phyloP scores from a whole-genome alignment of 108 stramenopile genomes.

The Aurantiochytrium sp. region DNA sequence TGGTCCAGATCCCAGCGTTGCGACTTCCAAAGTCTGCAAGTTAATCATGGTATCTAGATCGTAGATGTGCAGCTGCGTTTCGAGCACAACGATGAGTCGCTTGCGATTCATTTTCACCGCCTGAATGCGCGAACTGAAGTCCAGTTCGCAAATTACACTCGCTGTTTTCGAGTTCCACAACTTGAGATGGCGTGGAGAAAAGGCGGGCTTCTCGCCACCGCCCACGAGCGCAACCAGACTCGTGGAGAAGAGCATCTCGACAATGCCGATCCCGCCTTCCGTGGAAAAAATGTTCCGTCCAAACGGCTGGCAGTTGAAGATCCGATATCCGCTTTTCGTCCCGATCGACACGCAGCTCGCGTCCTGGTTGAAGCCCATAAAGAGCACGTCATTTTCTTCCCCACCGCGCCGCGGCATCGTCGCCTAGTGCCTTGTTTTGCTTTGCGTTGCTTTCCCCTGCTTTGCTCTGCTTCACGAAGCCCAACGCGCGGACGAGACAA shows the following conservation, averaged over 20 bases:
- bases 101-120: slow-evolving; percentile 44
- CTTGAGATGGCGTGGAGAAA: slow-evolving; percentile 40
- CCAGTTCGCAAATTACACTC: slow-evolving; percentile 41
- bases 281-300: not conserved
- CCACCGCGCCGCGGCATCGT: not conserved
- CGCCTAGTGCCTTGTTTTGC: not conserved
- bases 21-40: slow-evolving; percentile 38
- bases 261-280: slow-evolving; percentile 41
- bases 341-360: slow-evolving; percentile 21
- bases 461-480: not conserved
- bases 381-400: not conserved
- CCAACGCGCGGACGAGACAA: not conserved
- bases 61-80: slow-evolving; percentile 39
- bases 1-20: slow-evolving; percentile 21
- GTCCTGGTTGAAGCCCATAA: slow-evolving; percentile 15
- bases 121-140: slow-evolving; percentile 36
- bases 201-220: slow-evolving; percentile 37
- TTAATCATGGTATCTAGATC: slow-evolving; percentile 47
- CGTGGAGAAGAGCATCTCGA: slow-evolving; percentile 52
- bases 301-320: slow-evolving; percentile 26
- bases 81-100: slow-evolving; percentile 38
- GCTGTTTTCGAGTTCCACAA: slow-evolving; percentile 47
- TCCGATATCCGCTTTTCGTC: not conserved
- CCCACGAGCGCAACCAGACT: slow-evolving; percentile 48
- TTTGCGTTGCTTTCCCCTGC: too few relatives aligned